These are phyloP conservation scores for Pseudogymnoascus sp. DNA, from an alignment of 2,329 filamentous ascomycete species.

Conservation along the genomic window DNA sequence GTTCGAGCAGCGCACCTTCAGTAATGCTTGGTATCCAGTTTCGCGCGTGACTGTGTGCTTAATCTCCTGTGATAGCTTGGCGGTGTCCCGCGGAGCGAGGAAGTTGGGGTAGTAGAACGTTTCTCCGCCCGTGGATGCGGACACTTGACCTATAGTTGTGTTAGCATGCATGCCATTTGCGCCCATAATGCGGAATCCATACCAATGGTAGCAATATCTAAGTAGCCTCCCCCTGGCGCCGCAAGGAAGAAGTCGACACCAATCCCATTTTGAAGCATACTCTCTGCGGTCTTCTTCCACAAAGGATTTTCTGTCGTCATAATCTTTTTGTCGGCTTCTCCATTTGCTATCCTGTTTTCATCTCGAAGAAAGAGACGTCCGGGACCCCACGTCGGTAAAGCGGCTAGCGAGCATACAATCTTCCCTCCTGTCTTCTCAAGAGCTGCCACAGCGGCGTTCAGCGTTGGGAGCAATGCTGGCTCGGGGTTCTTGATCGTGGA, in stretches of 20 bases:
- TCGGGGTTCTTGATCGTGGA: slow-evolving; percentile 82
- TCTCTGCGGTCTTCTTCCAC: slow-evolving; percentile 78
- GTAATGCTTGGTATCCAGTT: slow-evolving; percentile 88
- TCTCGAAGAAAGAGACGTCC: slow-evolving; percentile 79
- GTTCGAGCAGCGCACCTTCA: slow-evolving; percentile 98
- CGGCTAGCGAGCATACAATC: slow-evolving; percentile 76
- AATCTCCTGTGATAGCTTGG: slow-evolving; percentile 78
- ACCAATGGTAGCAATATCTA: slow-evolving; percentile 89
- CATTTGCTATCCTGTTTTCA: slow-evolving; percentile 74
- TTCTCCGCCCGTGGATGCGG: slow-evolving; percentile 86
- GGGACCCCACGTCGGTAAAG: slow-evolving; percentile 87
- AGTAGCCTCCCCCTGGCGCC: slow-evolving; percentile 78
- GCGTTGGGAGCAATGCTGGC: slow-evolving; percentile 72
- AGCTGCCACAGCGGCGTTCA: slow-evolving; percentile 77
- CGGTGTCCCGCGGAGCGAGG: slow-evolving; percentile 72
- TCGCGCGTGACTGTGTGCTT: slow-evolving; percentile 79
- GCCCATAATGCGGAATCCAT: slow-evolving; percentile 26
- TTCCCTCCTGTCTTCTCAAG: slow-evolving; percentile 85
- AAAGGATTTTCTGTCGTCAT: slow-evolving; percentile 82
- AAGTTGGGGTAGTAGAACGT: slow-evolving; percentile 97
- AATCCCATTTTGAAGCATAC: slow-evolving; percentile 78
- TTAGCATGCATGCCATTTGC: slow-evolving; percentile 20
- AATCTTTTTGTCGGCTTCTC: slow-evolving; percentile 85
- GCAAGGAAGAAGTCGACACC: slow-evolving; percentile 94
- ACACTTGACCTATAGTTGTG: slow-evolving; percentile 57